These are phyloP conservation scores for Biscogniauxia mediterranea DNA, from an alignment of 2,329 filamentous ascomycete species.

Conservation along the genomic window DNA sequence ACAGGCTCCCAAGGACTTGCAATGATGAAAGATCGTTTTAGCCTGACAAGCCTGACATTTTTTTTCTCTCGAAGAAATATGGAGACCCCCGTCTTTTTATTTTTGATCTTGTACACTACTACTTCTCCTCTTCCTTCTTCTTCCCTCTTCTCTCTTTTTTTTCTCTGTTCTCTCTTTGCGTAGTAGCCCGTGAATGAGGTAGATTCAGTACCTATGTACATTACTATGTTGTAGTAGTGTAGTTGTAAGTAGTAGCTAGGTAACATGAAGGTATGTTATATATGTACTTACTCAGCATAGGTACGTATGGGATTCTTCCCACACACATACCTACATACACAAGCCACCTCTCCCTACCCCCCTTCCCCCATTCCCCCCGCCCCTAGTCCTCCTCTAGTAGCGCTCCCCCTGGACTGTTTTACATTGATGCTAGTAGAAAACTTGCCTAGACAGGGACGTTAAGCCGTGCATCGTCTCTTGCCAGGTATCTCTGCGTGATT, in stretches of 20 bases:
- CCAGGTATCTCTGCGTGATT: background rate
- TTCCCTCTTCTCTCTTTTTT: background rate
- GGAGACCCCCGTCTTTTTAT: conserved; percentile 1
- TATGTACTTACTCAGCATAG: too few species aligned
- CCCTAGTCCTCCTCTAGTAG: conserved; percentile 1
- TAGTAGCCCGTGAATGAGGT: background rate
- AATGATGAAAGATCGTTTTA: background rate
- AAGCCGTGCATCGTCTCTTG: conserved; percentile 7
- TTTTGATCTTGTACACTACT: background rate
- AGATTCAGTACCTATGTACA: too few species aligned
- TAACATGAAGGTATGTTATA: too few species aligned
- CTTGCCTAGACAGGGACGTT: conserved; percentile 5
- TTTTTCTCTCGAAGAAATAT: background rate
- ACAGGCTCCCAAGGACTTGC: background rate
- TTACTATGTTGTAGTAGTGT: too few species aligned
- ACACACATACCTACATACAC: conserved; percentile 11
- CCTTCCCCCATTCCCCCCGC: background rate
- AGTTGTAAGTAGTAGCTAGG: too few species aligned
- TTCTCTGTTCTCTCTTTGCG: background rate
- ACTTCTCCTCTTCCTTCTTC: background rate
- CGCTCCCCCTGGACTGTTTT: conserved; percentile 37
- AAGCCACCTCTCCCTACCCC: conserved; percentile 17
- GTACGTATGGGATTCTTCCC: too few species aligned
- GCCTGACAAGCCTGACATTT: background rate
- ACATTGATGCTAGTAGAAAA: conserved; percentile 33